A percentile compares a stretch with the other conserved stretches of the same genome.
These are phyloP conservation scores for Cladorrhinum sp. DNA, from an alignment of 2,329 filamentous ascomycete species.

Conservation along the genomic window DNA sequence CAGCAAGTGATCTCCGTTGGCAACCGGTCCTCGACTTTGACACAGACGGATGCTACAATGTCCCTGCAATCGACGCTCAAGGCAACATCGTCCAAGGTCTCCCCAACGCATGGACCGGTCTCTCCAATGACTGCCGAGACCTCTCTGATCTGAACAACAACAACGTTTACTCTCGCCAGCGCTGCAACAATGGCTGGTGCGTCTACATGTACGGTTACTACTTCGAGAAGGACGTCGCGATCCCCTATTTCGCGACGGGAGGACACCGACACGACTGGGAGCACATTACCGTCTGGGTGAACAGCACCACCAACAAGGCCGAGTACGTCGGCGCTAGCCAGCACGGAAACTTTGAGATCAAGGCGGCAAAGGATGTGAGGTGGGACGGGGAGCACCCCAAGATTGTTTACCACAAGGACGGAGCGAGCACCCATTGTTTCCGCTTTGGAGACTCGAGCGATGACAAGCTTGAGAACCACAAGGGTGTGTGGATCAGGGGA, in stretches of 20 bases:
- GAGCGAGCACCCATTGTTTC: constrained; percentile 35
- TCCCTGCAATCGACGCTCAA: constrained; percentile 41
- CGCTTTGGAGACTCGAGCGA: constrained; percentile 31
- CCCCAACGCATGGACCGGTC: constrained; percentile 20
- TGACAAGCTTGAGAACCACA: constrained; percentile 33
- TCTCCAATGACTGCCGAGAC: constrained; percentile 26
- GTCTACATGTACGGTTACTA: constrained; percentile 45
- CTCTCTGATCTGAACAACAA: constrained; percentile 29
- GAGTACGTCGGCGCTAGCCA: constrained; percentile 32
- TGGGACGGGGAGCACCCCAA: constrained; percentile 35
- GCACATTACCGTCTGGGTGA: constrained; percentile 35
- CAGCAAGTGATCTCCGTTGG: constrained; percentile 34
- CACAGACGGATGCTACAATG: constrained; percentile 43
- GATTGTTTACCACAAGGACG: constrained; percentile 40
- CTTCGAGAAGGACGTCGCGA: constrained; percentile 44
- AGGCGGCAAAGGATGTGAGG: constrained; percentile 26
- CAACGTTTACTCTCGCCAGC: constrained; percentile 41
- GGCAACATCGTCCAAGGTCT: constrained; percentile 35
- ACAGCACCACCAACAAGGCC: constrained; percentile 22
- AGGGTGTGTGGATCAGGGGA: constrained; percentile 35
- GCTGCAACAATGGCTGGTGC: constrained; percentile 46
- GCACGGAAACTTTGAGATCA: constrained; percentile 33
- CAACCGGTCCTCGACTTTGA: constrained; percentile 41
- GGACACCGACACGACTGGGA: constrained; percentile 43
- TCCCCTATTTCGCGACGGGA: constrained; percentile 28